Conservation (phyloP, 306 rosid species). For the Castanea sativa region DNA sequence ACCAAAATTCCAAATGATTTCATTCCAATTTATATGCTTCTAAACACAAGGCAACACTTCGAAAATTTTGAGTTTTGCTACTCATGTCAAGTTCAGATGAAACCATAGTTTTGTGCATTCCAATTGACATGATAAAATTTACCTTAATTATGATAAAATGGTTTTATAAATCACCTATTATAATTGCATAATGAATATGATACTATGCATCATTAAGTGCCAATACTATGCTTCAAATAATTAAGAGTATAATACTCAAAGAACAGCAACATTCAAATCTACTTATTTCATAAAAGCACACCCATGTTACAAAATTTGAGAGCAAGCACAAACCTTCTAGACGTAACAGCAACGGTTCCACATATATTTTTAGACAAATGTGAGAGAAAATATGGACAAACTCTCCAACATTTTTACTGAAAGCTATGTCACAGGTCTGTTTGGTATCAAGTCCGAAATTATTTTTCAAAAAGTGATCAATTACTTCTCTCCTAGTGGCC, state of each 20-base stretch:
- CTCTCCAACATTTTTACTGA: constrained; percentile 77
- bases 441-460: constrained; percentile 46
- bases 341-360: constrained; percentile 57
- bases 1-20: neutral
- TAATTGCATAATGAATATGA: too few species aligned
- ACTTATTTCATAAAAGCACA: neutral
- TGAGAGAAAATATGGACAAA: constrained; percentile 80
- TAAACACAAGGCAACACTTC: neutral
- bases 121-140: neutral
- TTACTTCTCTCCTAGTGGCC: constrained; percentile 51
- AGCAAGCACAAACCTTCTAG: constrained; percentile 51
- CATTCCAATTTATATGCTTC: neutral
- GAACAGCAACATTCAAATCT: neutral
- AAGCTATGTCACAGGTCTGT: constrained; percentile 42
- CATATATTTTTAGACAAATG: constrained; percentile 85
- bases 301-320: neutral
- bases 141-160: neutral
- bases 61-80: too few species aligned
- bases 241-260: neutral
- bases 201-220: too few species aligned
- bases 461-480: constrained; percentile 44
- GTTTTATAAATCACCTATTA: too few species aligned
- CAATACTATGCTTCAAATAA: too few species aligned
- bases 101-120: too few species aligned
- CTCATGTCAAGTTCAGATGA: too few species aligned